Base-by-base conservation (phyloP, 257 asterid genomes). In the Penstemon davidsonii region DNA sequence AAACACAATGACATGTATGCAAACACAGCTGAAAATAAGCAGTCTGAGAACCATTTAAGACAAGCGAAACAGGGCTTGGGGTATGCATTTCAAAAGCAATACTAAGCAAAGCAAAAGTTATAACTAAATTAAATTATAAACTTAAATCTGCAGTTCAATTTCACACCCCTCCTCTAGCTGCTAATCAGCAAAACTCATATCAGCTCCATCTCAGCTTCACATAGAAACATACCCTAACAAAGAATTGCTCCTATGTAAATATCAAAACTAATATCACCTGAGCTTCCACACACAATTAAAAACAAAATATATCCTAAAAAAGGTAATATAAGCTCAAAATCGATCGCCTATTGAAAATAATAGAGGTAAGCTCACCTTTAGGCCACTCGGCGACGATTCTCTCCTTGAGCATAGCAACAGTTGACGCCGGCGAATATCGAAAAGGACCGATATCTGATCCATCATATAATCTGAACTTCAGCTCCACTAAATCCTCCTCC, bases 371-470 rank as follows among this genome's bases (percentile, higher is more conserved):
- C 2, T 55, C 8, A 83, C 88, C 86, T 73, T 77, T 83, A 49
- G 87, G 87, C 87, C 87, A 83, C 64, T 83, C 83, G 13, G 85
- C 55, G 51, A 80, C 80, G 73, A 92, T 75, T 74, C 95, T 87
- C 78, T 92, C 96, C 84, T 92, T 89, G 43, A 92, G 89, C 92
- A 83, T 78, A 47, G 88, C 88, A 54, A 89, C 87, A 47, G 96
- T 89, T n/a, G 96, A 81, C 45, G 96, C 91, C 56, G 94, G 94
- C 7, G 96, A 87, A 69, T 87, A 91, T 55, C 88, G 84, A 78
- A 89, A 91, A 52, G 98, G 98, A 52, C 96, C 96, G 74, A 92
- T 83, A 76, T 92, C 96, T 65, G 96, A 92, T 82, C 96, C 96
- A 89, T 92, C 96, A 74, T 86, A 84, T 75, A 92, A 78, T 72